Base-by-base conservation (phyloP, 768 basidiomycete species). In the Russula virescens region DNA sequence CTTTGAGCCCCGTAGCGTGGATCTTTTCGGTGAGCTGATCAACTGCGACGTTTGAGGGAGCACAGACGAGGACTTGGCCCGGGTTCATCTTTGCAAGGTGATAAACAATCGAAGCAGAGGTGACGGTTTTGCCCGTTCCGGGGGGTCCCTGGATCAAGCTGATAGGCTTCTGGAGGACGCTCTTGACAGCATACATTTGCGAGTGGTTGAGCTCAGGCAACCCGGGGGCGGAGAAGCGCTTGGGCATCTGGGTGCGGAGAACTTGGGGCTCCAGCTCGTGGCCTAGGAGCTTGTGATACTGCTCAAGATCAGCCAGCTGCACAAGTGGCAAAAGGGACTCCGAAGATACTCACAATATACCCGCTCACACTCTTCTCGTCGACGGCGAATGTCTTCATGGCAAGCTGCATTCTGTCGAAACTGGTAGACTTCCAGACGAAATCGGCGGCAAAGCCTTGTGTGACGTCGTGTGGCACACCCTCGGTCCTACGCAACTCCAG, bases 361-460 rank as follows among this genome's bases (percentile, higher is more conserved):
- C 96, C 97, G 71, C 92, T 95, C 68, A 99, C 97, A 72, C 94
- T 97, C 80, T 98, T 97, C 75, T 99, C 97, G 69, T 99, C 97
- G 19, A 99, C 90, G 9, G 97, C 97, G 72, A 99, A 99, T 1
- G 95, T 98, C 82, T 98, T 98, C 96, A 99, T 98, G 0, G 97
- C 96, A 38, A 94, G 81, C 72, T 99, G 97, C 97, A 99, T 99
- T 53, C 97, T 83, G 73, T 99, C 97, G 70, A 99, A 99, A 74
- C 96, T 98, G 1, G 97, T 99, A 5, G 94, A 95, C 75, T 99
- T 99, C 97, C 97, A 99, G 5, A 99, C 96, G 70, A 98, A 99
- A 73, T 99, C 97, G n/a, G 89, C 97, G 0, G 91, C 87, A 70
- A 97, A 98, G 68, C 92, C 91, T 71, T 95, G 93, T 0, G 93